Evolutionary conservation across 768 basidiomycete species (phyloP), one percentile per base, ranked within the genome.

Genomic region (Phanerodontia chrysosporium): DNA sequence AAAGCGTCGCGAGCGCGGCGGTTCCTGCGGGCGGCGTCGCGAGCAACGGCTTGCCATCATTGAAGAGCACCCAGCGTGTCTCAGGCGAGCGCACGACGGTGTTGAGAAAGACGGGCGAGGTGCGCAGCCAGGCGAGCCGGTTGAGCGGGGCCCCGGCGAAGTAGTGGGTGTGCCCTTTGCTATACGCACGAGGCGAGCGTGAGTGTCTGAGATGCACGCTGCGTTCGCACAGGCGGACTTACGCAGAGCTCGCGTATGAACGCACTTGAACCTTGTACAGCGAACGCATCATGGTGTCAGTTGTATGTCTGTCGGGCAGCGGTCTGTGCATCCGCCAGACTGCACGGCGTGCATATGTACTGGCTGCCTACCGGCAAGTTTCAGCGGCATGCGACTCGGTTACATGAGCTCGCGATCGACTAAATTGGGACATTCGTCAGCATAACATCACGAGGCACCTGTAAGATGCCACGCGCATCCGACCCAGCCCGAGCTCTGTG

Each of bases 51-150:
- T 86, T 78, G 3, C 89, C 86, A 16, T 75, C 72, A 49, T 86
- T 84, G 76, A 92, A 91, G n/a, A 93, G 62, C 35, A 95, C 69
- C 86, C 94, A 97, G 54, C 79, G 78, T 0, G 92, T 81, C 2
- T 81, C 70, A 0, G 83, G 80, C 10, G 82, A 76, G 12, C 65
- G 69, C 45, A 87, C 74, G 61, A 92, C 77, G 13, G 83, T 76
- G 58, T 92, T 90, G 45, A 97, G 79, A 71, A 93, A 91, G 6
- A 79, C 68, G 24, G 83, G 80, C 21, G 89, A 90, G 8, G 83
- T 70, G 35, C 90, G 79, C 29, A 93, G 78, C 84, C 93, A 92
- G 0, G 87, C 86, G n/a, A 92, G 77, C 7, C 90, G 84, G 69
- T 92, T 91, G 28, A 91, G 72, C 45, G 87, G 83, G 55, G 89